phyloP scores from a whole-genome alignment of 192 early-diverging fungal species.

The Backusella luteola region DNA sequence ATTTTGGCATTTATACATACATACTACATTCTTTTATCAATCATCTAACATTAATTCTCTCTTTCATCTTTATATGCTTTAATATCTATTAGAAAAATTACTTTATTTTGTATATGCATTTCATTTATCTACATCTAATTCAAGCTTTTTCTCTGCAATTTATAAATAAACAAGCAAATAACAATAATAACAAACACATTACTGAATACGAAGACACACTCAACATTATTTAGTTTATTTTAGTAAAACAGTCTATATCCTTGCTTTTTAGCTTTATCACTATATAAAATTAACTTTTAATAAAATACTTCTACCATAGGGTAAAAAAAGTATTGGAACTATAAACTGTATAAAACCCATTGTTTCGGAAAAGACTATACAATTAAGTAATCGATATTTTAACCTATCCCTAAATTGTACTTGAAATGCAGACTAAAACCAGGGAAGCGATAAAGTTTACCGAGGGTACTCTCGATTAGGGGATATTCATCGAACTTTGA shows the following conservation, averaged over 20 bases:
- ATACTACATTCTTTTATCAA: not conserved
- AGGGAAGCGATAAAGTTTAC: not conserved
- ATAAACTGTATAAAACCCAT: not conserved
- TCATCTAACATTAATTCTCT: not conserved
- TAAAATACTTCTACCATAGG: not conserved
- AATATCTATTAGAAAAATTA: not conserved
- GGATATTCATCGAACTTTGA: not conserved
- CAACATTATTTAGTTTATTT: not conserved
- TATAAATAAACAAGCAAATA: not conserved
- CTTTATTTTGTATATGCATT: not conserved
- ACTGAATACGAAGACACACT: too few species aligned
- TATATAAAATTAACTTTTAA: not conserved
- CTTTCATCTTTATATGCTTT: not conserved
- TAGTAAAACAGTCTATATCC: not conserved
- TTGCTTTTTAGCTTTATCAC: not conserved
- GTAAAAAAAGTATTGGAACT: not conserved
- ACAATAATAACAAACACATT: not conserved
- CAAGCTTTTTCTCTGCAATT: not conserved
- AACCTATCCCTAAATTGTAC: not conserved
- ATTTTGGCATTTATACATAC: not conserved
- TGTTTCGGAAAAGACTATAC: not conserved
- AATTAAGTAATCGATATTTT: not conserved
- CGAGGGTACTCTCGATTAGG: not conserved
- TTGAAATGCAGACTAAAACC: not conserved
- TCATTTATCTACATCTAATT: slow-evolving; percentile 6